Evolutionary conservation across 2,329 filamentous ascomycete genomes (phyloP).

Genomic region (Venturia carpophila): DNA sequence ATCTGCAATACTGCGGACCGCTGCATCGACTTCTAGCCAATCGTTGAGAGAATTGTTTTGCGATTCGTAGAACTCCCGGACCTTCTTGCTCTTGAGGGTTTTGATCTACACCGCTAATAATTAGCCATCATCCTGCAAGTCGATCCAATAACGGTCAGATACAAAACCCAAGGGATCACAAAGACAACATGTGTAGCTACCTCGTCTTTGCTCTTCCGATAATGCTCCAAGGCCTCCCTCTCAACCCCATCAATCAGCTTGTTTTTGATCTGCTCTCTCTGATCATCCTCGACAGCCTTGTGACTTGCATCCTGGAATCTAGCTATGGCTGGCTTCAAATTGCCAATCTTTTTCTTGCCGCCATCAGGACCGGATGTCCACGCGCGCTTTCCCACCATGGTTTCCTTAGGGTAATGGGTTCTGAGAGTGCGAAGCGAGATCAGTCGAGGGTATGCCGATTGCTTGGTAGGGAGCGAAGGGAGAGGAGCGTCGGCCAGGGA

Average conservation of each 20-base stretch:
- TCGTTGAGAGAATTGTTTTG: slow-evolving; percentile 50
- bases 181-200: slow-evolving; percentile 21
- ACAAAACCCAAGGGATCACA: not conserved
- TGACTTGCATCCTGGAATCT: slow-evolving; percentile 26
- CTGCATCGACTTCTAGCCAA: slow-evolving; percentile 52
- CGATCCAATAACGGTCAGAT: not conserved
- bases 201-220: slow-evolving; percentile 45
- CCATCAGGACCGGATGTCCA: not conserved
- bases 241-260: slow-evolving; percentile 42
- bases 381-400: slow-evolving; percentile 7
- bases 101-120: slow-evolving; percentile 35
- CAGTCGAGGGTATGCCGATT: not conserved
- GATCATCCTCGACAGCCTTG: slow-evolving; percentile 39
- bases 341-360: slow-evolving; percentile 4
- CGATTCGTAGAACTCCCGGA: slow-evolving; percentile 47
- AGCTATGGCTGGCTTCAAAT: not conserved
- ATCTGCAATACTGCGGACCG: slow-evolving; percentile 49
- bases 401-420: not conserved
- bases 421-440: not conserved
- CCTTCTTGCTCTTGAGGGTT: slow-evolving; percentile 44
- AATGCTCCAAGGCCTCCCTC: slow-evolving; percentile 41
- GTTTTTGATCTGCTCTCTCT: slow-evolving; percentile 42
- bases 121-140: not conserved
- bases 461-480: not conserved
- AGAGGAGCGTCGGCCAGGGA: not conserved